Evolutionary conservation across 1,284 basidiomycete genomes (phyloP), one percentile per base, ranked within the genome.

Genomic region (Leccinum pachyderme): DNA sequence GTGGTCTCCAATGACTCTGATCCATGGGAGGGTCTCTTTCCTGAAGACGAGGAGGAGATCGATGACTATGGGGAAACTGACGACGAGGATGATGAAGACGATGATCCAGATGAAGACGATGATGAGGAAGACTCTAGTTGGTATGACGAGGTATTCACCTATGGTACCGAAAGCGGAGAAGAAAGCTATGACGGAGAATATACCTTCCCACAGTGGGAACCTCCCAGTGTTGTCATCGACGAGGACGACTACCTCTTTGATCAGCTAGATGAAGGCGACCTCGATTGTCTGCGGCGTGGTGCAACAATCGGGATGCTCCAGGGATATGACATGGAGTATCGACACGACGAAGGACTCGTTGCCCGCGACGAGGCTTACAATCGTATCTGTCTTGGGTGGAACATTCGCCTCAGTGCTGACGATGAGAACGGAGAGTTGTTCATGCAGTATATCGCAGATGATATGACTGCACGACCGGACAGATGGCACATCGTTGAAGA

Each of bases 21-120:
- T 63, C 86, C 85, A 0, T 88, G 85, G 86, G 78, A 76, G 47
- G 86, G 84, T 1, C 79, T 88, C 41, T 89, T 89, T 68, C 75
- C 72, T 0, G 70, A 75, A 2, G 75, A 77, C 3, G 71, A 74
- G 2, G 72, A 71, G 22, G 76, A 73, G 9, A 76, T 72, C 5
- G 68, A 72, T 11, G 78, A 75, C 11, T 77, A 71, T 27, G 77
- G 69, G 59, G 75, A 74, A 54, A 73, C 71, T 15, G 59, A 68
- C 18, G 65, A 58, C 4, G 71, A 72, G 2, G 65, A 62, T 27
- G 64, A 65, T 2, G 64, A 68, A 6, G 68, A 71, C 5, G 62
- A 61, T 22, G 69, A 67, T 15, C 50, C 56, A 28, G 68, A 70
- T 7, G 66, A 71, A 18, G 65, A 67, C 3, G 65, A 65, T 5